Percentiles rank a stretch among this genome's conserved stretches.
phyloP scores from a whole-genome alignment of 495 filamentous ascomycete species.

The Neurospora sp. region DNA sequence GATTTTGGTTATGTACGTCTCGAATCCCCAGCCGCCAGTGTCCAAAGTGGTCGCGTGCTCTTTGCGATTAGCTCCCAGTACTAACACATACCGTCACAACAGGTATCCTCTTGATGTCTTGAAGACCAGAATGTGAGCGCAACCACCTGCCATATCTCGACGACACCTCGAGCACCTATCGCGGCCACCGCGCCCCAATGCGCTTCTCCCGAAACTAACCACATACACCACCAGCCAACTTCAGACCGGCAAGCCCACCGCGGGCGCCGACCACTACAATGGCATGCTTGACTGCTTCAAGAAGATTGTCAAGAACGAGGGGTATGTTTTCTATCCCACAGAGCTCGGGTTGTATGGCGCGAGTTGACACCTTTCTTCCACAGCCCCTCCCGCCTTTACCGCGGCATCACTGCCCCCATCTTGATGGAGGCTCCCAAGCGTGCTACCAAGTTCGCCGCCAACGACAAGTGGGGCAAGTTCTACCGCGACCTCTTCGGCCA shows the following conservation, averaged over 20 bases:
- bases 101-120: conserved; percentile 99
- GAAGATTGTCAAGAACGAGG: conserved; percentile 92
- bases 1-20: conserved; percentile 76
- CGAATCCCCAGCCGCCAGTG: background rate
- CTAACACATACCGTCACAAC: conserved; percentile 9
- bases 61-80: background rate
- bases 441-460: conserved; percentile 97
- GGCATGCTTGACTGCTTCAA: conserved; percentile 96
- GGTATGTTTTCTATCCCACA: conserved; percentile 41
- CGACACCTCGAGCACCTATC: background rate
- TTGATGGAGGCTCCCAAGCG: conserved; percentile 98
- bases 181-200: conserved; percentile 1
- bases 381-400: conserved; percentile 82
- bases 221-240: conserved; percentile 53
- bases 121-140: conserved; percentile 86
- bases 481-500: conserved; percentile 77
- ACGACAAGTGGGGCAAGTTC: conserved; percentile 92
- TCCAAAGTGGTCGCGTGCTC: conserved; percentile 11
- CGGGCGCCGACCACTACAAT: conserved; percentile 73
- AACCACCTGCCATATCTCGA: background rate
- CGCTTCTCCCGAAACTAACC: conserved; percentile 19
- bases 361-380: conserved; percentile 9
- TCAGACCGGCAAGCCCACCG: conserved; percentile 55
- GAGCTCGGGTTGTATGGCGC: background rate
- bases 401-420: conserved; percentile 91